phyloP scores from a whole-genome alignment of 2,329 filamentous ascomycete species.

The Chaetomiaceae sp. region DNA sequence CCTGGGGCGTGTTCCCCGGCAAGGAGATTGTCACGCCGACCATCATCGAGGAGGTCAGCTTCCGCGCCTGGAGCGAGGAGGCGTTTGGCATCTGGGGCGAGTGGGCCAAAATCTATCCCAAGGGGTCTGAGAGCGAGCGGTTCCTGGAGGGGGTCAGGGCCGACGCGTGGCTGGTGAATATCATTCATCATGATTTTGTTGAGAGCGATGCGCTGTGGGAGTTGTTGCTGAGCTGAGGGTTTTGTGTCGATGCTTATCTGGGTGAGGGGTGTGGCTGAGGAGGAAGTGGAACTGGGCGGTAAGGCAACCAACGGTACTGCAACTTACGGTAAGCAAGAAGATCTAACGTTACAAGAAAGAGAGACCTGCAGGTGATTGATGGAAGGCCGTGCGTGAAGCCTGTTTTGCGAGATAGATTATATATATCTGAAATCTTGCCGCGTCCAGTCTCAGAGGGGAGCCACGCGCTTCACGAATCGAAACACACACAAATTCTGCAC shows the following conservation, averaged over 20 bases:
- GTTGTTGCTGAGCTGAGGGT: slow-evolving; percentile 44
- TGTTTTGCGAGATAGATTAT: too few relatives aligned
- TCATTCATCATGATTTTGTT: slow-evolving; percentile 76
- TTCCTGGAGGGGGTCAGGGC: slow-evolving; percentile 63
- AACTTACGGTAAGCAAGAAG: too few relatives aligned
- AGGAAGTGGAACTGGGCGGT: too few relatives aligned
- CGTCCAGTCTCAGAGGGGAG: too few relatives aligned
- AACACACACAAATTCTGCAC: too few relatives aligned
- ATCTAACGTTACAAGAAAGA: too few relatives aligned
- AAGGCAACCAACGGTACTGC: too few relatives aligned
- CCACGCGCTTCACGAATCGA: too few relatives aligned
- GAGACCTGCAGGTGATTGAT: too few relatives aligned
- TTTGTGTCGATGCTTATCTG: too few relatives aligned
- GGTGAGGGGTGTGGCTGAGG: background rate
- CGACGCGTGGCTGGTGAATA: slow-evolving; percentile 84
- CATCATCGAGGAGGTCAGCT: slow-evolving; percentile 93
- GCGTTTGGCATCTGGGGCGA: slow-evolving; percentile 93
- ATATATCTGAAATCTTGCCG: too few relatives aligned
- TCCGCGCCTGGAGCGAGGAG: slow-evolving; percentile 91
- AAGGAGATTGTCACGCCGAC: slow-evolving; percentile 96
- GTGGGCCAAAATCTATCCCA: slow-evolving; percentile 86
- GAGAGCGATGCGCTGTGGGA: slow-evolving; percentile 69
- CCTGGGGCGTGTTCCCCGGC: slow-evolving; percentile 91
- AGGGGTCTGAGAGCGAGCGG: slow-evolving; percentile 63
- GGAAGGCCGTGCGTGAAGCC: too few relatives aligned